Evolutionary conservation across 768 basidiomycete species (phyloP), one percentile per base, ranked within the genome.

Genomic region (Termitomyces heimii): DNA sequence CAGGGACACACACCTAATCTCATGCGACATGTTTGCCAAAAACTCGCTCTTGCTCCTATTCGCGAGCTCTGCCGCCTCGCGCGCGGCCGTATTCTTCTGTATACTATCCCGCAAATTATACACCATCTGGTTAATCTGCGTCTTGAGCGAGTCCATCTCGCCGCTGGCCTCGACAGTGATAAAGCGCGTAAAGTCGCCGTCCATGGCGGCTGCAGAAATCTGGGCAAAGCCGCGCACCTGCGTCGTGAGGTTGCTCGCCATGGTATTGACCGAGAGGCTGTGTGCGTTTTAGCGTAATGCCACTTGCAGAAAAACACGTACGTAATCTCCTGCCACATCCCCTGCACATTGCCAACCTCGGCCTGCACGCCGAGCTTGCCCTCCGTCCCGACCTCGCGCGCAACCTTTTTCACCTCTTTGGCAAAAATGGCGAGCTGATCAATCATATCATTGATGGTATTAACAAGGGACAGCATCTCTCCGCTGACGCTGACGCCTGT

Each of bases 261-360:
- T 98, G 12, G 92, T 96, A 70, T 98, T 99, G 62, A 98, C 96
- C 54, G 94, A 94, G 65, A 93, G 82, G 16, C 94, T 95, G 20
- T 1, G 9, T 4, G 16, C 6, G 18, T n/a, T n/a, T n/a, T n/a
- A n/a, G n/a, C n/a, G n/a, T n/a, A n/a, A n/a, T n/a, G n/a, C n/a
- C n/a, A n/a, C n/a, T n/a, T n/a, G n/a, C n/a, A n/a, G n/a, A n/a
- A n/a, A n/a, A 20, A n/a, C 22, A 47, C 20, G 56, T 68, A 94
- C 91, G 95, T 98, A 70, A 99, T 98, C 70, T 96, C 94, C 65
- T 95, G 92, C 97, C 97, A 99, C 34, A 94, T 95, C 39, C 97
- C 97, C 68, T 98, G 93, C 6, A 98, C 91, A 56, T 94, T 92
- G 58, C 93, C 94, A 8, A 98, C 92, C 70, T 98, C 93, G 4